phyloP scores from a whole-genome alignment of 495 filamentous ascomycete species.

The Parmelia sp. region DNA sequence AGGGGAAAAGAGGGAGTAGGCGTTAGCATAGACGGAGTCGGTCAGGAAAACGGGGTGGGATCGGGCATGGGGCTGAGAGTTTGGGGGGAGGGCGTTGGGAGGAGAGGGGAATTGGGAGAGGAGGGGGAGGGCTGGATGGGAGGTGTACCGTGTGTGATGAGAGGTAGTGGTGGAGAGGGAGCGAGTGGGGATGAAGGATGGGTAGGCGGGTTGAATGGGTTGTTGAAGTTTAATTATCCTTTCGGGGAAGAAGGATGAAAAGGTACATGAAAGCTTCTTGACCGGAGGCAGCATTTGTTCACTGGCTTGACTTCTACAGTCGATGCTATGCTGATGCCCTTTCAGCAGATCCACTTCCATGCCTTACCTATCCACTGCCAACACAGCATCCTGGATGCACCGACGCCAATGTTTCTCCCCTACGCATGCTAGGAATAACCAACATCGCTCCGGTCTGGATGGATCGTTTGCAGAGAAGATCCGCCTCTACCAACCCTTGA shows the following conservation, averaged over 20 bases:
- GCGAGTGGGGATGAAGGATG: slow-evolving; percentile 66
- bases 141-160: slow-evolving; percentile 54
- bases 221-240: slow-evolving; percentile 96
- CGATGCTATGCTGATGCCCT: background rate
- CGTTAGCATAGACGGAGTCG: slow-evolving; percentile 71
- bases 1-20: slow-evolving; percentile 61
- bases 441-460: too few species aligned
- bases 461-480: too few species aligned
- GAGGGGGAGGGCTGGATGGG: slow-evolving; percentile 58
- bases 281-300: background rate
- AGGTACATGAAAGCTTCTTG: background rate
- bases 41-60: slow-evolving; percentile 54
- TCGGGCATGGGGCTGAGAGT: slow-evolving; percentile 67
- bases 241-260: slow-evolving; percentile 66
- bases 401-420: too few species aligned
- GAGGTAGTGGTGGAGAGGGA: slow-evolving; percentile 46
- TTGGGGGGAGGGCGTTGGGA: slow-evolving; percentile 70
- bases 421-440: too few species aligned
- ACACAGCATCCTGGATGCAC: background rate
- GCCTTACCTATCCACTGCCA: background rate
- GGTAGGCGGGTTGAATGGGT: slow-evolving; percentile 90
- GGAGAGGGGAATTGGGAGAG: slow-evolving; percentile 70
- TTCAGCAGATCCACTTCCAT: background rate
- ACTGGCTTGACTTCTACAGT: background rate
- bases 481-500: too few species aligned